Base-by-base conservation (phyloP, 2,329 filamentous ascomycete genomes). In the Nectriaceae sp. region DNA sequence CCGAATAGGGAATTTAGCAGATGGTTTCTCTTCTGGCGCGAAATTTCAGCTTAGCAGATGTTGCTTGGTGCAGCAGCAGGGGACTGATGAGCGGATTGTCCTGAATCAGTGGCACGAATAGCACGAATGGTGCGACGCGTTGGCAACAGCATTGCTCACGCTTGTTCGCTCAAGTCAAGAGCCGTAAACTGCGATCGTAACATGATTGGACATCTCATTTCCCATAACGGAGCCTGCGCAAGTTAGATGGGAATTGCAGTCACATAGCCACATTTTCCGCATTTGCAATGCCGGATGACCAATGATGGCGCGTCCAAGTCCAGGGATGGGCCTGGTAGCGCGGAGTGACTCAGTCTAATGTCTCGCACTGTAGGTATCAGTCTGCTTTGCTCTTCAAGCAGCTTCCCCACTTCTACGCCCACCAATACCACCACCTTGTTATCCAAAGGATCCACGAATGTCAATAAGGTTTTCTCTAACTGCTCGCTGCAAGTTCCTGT, bases 341-440 rank as follows among this genome's bases (percentile, higher is more conserved):
- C 40, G 26, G 21, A 41, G 21, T 43, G 41, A 46, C 31, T 41
- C 41, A 18, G 24, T 33, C 4, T 10, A 21, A 22, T 18, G 24
- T 10, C 22, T 47, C 45, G 48, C 59, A 60, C 57, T 57, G 55
- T 60, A 45, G 45, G 42, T 26, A 41, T 47, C 16, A 31, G 43
- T 16, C 10, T 8, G 18, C 8, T 26, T 19, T 22, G 18, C 35
- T 18, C 40, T 46, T 45, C 36, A 19, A 42, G 44, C 48, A 56
- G 44, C 40, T 42, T 37, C 56, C 44, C 56, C 51, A 47, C 58
- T 57, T 47, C 36, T n/a, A 47, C 35, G 42, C 35, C 45, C 35
- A 35, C 35, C 36, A 10, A 46, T n/a, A n/a, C n/a, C n/a, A n/a
- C 42, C n/a, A n/a, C 47, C 46, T 46, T 44, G 41, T 41, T 26